A percentile compares a stretch with the other conserved stretches of the same genome.
These are phyloP conservation scores for Biscogniauxia mediterranea DNA, from an alignment of 2,329 filamentous ascomycete genomes.

Conservation along the genomic window DNA sequence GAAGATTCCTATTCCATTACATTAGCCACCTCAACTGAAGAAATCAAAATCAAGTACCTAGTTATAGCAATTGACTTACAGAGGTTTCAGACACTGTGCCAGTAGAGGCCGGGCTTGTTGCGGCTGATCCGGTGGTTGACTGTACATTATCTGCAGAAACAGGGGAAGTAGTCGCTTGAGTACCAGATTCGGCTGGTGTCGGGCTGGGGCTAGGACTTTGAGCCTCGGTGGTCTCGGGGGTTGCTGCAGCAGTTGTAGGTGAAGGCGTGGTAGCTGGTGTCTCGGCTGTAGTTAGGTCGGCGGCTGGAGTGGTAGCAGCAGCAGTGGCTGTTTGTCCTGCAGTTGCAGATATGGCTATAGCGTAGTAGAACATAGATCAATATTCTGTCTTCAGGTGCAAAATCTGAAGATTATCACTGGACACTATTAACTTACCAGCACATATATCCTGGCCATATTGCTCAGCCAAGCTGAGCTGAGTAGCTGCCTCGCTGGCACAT, in stretches of 20 bases:
- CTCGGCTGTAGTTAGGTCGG: conserved; percentile 8
- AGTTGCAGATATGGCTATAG: conserved; percentile 18
- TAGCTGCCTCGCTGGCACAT: conserved; percentile 28
- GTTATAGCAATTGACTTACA: conserved; percentile 5
- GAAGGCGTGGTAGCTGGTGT: conserved; percentile 9
- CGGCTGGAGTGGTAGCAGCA: conserved; percentile 6
- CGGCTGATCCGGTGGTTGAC: conserved; percentile 1
- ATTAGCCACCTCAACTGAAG: not conserved
- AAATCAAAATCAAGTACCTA: not conserved
- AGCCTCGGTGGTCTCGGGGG: conserved; percentile 5
- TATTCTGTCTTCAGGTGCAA: not conserved
- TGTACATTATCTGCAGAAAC: not conserved
- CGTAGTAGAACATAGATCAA: conserved; percentile 1
- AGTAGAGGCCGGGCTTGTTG: conserved; percentile 3
- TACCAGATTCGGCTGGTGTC: not conserved
- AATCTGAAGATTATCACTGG: not conserved
- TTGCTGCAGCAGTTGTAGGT: conserved; percentile 4
- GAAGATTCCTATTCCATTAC: conserved; percentile 6
- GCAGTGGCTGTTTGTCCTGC: conserved; percentile 5
- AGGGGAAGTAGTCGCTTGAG: not conserved
- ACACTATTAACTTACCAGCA: conserved; percentile 24
- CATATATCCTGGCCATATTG: conserved; percentile 29
- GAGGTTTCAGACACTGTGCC: not conserved
- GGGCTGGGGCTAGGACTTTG: not conserved
- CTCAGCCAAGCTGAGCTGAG: conserved; percentile 30